These are phyloP conservation scores for Starmerella floricola DNA, from an alignment of 805 yeast genomes.

Conservation along the genomic window DNA sequence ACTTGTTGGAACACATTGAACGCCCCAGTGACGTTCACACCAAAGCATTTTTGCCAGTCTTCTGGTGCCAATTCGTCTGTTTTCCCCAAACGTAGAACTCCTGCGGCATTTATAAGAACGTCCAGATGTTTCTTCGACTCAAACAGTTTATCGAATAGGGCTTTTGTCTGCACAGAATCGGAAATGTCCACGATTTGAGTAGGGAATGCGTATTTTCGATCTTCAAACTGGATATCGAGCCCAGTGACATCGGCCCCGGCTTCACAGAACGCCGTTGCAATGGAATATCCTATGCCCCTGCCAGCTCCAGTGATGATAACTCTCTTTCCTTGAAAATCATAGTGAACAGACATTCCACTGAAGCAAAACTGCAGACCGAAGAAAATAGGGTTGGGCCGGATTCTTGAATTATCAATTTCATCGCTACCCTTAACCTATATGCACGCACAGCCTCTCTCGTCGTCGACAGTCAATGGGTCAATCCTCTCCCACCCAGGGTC, in stretches of 20 bases:
- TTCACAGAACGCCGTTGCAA: conserved; percentile 4
- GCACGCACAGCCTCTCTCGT: too few species aligned
- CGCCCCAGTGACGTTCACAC: conserved; percentile 15
- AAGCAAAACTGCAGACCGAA: neutral
- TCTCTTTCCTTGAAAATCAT: conserved; percentile 2
- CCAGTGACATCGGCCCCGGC: conserved; percentile 14
- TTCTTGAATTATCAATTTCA: too few species aligned
- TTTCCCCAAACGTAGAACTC: conserved; percentile 6
- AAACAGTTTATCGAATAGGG: neutral
- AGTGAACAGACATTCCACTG: conserved; percentile 6
- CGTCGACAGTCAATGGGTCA: too few species aligned
- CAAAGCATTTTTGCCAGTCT: conserved; percentile 11
- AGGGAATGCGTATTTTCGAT: conserved; percentile 1
- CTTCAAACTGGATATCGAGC: conserved; percentile 7
- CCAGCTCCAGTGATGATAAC: conserved; percentile 17
- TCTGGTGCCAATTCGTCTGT: conserved; percentile 7
- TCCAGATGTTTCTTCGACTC: neutral
- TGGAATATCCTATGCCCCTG: conserved; percentile 11
- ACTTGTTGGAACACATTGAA: conserved; percentile 9
- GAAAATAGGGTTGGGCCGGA: too few species aligned
- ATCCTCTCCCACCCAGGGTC: too few species aligned
- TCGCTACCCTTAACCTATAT: too few species aligned
- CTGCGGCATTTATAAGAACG: conserved; percentile 16
- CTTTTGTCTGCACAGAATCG: neutral
- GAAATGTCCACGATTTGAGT: conserved; percentile 7